Evolutionary conservation across 2,329 filamentous ascomycete species (phyloP).

Genomic region (Metarhizium album): DNA sequence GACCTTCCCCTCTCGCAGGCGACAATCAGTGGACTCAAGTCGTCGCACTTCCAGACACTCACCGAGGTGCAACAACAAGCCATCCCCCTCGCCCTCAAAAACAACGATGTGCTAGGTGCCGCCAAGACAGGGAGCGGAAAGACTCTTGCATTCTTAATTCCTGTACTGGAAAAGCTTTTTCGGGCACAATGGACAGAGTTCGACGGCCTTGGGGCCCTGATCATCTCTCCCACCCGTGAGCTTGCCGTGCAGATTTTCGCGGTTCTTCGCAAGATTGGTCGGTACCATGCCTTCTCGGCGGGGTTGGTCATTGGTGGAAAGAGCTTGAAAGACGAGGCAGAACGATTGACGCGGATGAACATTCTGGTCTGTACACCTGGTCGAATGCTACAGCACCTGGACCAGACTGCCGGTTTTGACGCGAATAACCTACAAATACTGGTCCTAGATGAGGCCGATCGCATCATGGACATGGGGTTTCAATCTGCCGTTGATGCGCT

Average conservation of each 20-base stretch:
- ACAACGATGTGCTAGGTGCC: conserved; percentile 79
- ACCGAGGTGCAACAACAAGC: conserved; percentile 88
- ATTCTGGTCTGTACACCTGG: conserved; percentile 94
- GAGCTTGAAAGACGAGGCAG: conserved; percentile 75
- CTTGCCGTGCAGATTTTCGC: conserved; percentile 96
- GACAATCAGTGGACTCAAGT: conserved; percentile 67
- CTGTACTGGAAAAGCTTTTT: conserved; percentile 86
- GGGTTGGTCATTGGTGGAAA: conserved; percentile 92
- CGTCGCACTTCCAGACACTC: conserved; percentile 78
- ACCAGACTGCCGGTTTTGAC: conserved; percentile 83
- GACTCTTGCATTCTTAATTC: conserved; percentile 84
- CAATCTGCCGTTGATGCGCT: conserved; percentile 84
- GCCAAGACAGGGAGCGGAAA: conserved; percentile 95
- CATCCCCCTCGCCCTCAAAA: conserved; percentile 79
- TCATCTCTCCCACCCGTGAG: conserved; percentile 90
- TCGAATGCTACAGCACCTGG: conserved; percentile 88
- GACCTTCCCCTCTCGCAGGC: conserved; percentile 78
- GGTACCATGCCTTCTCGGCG: conserved; percentile 82
- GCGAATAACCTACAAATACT: conserved; percentile 86
- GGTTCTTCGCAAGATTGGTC: conserved; percentile 79
- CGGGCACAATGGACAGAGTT: conserved; percentile 79
- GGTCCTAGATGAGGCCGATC: conserved; percentile 89
- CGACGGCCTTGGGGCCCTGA: conserved; percentile 84
- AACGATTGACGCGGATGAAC: conserved; percentile 83
- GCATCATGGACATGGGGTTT: conserved; percentile 97